These are phyloP conservation scores for Ophiostoma pallidulum DNA, from an alignment of 2,329 filamentous ascomycete genomes.

Conservation along the genomic window DNA sequence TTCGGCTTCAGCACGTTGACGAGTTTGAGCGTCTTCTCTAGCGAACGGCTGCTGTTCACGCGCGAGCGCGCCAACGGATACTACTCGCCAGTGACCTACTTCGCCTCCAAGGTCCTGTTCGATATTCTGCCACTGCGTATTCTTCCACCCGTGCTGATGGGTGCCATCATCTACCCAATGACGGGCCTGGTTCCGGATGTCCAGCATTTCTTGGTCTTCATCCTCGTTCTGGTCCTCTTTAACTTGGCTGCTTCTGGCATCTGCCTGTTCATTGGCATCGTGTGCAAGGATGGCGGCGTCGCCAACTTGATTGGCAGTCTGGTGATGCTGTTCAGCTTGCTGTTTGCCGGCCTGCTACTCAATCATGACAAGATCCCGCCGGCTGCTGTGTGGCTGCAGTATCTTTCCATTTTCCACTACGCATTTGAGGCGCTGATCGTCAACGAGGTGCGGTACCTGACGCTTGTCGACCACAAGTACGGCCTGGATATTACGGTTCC, in stretches of 20 bases:
- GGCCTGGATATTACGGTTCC: conserved; percentile 94
- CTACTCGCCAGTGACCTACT: conserved; percentile 89
- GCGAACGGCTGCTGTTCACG: conserved; percentile 82
- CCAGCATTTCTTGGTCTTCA: conserved; percentile 80
- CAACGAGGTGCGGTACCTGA: conserved; percentile 87
- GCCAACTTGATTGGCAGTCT: conserved; percentile 89
- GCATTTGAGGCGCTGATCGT: conserved; percentile 94
- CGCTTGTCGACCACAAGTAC: conserved; percentile 87
- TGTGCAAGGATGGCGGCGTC: conserved; percentile 84
- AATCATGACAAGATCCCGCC: conserved; percentile 90
- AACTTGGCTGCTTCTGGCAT: conserved; percentile 90
- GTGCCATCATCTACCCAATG: conserved; percentile 95
- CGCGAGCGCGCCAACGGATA: conserved; percentile 94
- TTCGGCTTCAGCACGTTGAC: conserved; percentile 97
- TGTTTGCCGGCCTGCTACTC: conserved; percentile 87
- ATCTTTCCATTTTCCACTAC: conserved; percentile 95
- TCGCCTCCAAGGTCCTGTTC: conserved; percentile 92
- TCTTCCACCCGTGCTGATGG: conserved; percentile 90
- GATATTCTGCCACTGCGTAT: conserved; percentile 92
- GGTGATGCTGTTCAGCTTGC: conserved; percentile 92
- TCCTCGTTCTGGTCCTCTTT: conserved; percentile 87
- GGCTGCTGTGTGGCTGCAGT: conserved; percentile 81
- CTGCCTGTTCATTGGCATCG: conserved; percentile 90
- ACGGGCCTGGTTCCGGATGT: conserved; percentile 78
- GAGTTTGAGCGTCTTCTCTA: conserved; percentile 84